Conservation (phyloP, 345 rosid genomes). For the Isatis tinctoria region DNA sequence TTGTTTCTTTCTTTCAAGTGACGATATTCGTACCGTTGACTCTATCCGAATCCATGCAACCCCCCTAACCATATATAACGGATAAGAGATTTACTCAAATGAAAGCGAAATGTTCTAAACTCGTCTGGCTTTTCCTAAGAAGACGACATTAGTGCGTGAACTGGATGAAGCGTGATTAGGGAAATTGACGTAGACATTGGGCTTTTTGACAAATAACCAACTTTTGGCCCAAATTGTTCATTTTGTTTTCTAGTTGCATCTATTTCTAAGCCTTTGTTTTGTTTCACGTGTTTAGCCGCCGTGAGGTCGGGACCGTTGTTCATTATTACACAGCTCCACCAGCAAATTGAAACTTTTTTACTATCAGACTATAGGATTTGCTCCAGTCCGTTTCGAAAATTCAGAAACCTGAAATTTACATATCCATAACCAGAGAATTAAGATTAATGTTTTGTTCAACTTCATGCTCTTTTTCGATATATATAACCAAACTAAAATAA, state of each 20-base stretch:
- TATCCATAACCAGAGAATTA: not conserved
- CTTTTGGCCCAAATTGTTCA: slow-evolving; percentile 28
- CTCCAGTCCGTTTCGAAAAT: not conserved
- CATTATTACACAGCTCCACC: slow-evolving; percentile 4
- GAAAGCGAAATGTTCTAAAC: too few relatives aligned
- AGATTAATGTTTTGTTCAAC: not conserved
- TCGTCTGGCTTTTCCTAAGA: too few relatives aligned
- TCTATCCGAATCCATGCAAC: slow-evolving; percentile 13
- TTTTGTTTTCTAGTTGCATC: slow-evolving; percentile 11
- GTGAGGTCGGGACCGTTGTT: slow-evolving; percentile 5
- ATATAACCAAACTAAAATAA: not conserved
- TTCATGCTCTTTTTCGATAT: too few relatives aligned
- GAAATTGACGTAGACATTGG: slow-evolving; percentile 21
- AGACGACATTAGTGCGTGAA: too few relatives aligned
- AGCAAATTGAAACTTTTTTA: not conserved
- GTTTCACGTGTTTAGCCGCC: slow-evolving; percentile 10
- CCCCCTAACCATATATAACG: slow-evolving; percentile 8
- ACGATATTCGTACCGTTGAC: not conserved
- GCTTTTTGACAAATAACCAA: slow-evolving; percentile 21
- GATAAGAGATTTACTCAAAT: too few relatives aligned
- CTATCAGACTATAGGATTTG: not conserved
- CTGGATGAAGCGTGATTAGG: slow-evolving; percentile 8
- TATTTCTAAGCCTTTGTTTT: too few relatives aligned
- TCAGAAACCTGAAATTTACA: not conserved
- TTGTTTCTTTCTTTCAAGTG: not conserved